Evolutionary conservation across 2,329 filamentous ascomycete species (phyloP), one percentile per base, ranked within the genome.

Genomic region (Claviceps purpurea): DNA sequence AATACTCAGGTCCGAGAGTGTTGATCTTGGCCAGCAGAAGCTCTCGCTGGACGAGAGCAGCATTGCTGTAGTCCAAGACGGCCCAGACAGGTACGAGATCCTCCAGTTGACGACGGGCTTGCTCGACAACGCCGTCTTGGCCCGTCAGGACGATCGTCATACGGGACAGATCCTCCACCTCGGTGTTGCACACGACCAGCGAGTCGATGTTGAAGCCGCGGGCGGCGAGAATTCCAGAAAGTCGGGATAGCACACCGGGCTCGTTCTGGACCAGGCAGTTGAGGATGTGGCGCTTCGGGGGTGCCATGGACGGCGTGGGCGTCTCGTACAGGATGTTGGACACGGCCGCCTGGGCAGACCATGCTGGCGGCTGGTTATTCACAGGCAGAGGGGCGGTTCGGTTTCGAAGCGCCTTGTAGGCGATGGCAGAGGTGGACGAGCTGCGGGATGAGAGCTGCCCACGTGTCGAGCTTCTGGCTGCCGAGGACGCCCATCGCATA

Each of bases 261-360:
- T 98, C 93, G 73, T 98, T 98, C 72, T 98, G 93, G 55, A 98
- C 93, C 56, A 98, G 80, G 68, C 93, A 98, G 74, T 98, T 98
- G 70, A 98, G 84, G 65, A 98, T 81, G 71, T 98, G 93, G 51
- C 90, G 85, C 74, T 95, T 97, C 45, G 89, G 85, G 8, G 93
- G 91, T 24, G 83, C 83, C 61, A 77, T 77, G 14, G 89, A 90
- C 7, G 89, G 87, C 18, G 87, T 77, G 5, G 93, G 93, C 3
- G 90, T 97, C 77, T 98, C 93, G 76, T 98, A 98, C 69, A 98
- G 87, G 66, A 98, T 98, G 68, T 91, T 95, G 66, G 89, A 95
- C 59, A 98, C 93, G 59, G 93, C 93, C 18, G 93, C 89, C 61
- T 93, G 90, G 40, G 90, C 90, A 64, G 91, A 95, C 77, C 89